A percentile compares a stretch with the other conserved stretches of the same genome.
Conservation (phyloP, 129 eudicot genomes). For the Artemisia tridentata region DNA sequence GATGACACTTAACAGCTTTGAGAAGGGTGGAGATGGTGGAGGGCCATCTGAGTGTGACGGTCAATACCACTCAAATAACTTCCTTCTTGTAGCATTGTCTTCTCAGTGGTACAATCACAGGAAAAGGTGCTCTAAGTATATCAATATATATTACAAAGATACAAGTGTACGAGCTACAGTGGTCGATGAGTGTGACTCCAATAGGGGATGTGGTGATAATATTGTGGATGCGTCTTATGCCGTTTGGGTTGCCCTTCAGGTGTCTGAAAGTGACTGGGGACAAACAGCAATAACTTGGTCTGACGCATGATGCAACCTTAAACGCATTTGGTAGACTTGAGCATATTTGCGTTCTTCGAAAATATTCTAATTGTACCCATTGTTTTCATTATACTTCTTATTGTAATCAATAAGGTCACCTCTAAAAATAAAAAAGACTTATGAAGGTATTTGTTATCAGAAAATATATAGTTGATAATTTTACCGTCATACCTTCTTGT, state of each 20-base stretch:
- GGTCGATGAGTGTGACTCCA: constrained; percentile 23
- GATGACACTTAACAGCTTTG: constrained; percentile 12
- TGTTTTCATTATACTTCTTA: background rate
- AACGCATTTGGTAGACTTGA: background rate
- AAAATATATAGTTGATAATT: too few species aligned
- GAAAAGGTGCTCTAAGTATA: background rate
- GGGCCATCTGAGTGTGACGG: constrained; percentile 9
- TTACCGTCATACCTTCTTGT: too few species aligned
- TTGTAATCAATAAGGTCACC: background rate
- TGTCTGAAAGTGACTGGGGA: constrained; percentile 28
- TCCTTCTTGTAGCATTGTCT: constrained; percentile 1
- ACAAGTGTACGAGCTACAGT: constrained; percentile 5
- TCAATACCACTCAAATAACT: constrained; percentile 13
- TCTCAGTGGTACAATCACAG: constrained; percentile 7
- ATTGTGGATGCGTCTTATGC: constrained; percentile 30
- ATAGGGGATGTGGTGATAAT: constrained; percentile 17
- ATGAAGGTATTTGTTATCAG: background rate
- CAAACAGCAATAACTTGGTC: constrained; percentile 23
- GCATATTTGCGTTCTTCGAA: background rate
- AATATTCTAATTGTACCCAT: background rate
- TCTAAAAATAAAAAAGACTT: background rate
- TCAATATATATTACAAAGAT: constrained; percentile 8
- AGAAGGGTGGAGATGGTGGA: constrained; percentile 10
- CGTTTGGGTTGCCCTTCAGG: constrained; percentile 20
- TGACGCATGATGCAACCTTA: constrained; percentile 15